Evolutionary conservation across 257 asterid species (phyloP), one percentile per base, ranked within the genome.

Genomic region (Ilex aquifolium): DNA sequence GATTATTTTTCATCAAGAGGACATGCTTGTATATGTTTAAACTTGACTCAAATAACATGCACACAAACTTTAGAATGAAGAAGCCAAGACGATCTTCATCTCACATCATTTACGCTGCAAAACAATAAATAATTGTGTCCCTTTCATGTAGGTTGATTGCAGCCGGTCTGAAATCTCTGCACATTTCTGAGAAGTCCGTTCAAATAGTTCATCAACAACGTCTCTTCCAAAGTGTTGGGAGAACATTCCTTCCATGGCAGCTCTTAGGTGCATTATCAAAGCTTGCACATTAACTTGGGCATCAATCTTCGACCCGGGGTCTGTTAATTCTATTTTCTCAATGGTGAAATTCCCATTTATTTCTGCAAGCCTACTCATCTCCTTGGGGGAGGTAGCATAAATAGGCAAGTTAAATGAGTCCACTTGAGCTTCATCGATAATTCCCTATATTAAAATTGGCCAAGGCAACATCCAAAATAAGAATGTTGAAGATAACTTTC

Each of bases 401-500:
- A 71, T 27, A 10, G 87, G 89, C 48, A 85, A 69, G 69, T 85
- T 80, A 76, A 80, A 82, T 6, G 88, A 53, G 60, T 80, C 79
- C 1, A 80, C 78, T 71, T 64, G 65, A 48, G 73, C 77, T 64
- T 78, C 75, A 30, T 65, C 50, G 2, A 77, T 0, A 49, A 42
- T 56, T 70, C 85, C 88, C 88, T 82, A 21, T 1, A 21, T 21
- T 21, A 21, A 21, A 21, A 21, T 21, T 21, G 27, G 27, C 27
- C 27, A 21, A 21, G 27, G 27, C 27, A 21, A 21, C 27, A 21
- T 21, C 27, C 27, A 21, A 21, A 21, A 21, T 21, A 21, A 21
- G 27, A 21, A 21, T 21, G 27, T 21, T 21, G 27, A 21, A 21
- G 27, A 21, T 21, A 21, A 21, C 27, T 21, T 21, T 21, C 27